These are phyloP conservation scores for Fusarium buharicum DNA, from an alignment of 2,329 filamentous ascomycete genomes.

Conservation along the genomic window DNA sequence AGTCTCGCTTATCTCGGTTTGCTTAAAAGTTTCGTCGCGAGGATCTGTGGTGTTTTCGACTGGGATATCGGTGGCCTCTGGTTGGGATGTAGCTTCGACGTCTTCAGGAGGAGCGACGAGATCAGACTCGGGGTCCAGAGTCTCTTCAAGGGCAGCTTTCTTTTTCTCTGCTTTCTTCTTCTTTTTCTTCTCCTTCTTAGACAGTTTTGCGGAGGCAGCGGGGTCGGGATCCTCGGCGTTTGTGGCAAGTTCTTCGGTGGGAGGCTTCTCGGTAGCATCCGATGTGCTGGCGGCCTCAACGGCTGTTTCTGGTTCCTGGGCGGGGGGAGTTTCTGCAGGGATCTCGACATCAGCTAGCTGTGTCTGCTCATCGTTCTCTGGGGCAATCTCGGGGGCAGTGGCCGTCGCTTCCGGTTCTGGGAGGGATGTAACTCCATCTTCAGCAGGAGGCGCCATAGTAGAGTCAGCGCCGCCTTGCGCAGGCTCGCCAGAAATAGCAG, in stretches of 20 bases:
- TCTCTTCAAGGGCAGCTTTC: conserved; percentile 40
- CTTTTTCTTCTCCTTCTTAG: conserved; percentile 52
- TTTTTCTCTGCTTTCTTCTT: conserved; percentile 48
- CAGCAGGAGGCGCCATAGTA: conserved; percentile 9
- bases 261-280: conserved; percentile 24
- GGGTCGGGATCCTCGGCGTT: conserved; percentile 39
- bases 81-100: conserved; percentile 17
- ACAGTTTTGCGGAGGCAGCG: conserved; percentile 41
- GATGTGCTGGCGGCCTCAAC: conserved; percentile 24
- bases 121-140: conserved; percentile 30
- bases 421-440: conserved; percentile 16
- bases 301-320: conserved; percentile 34
- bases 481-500: conserved; percentile 1
- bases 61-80: conserved; percentile 18
- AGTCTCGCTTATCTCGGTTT: conserved; percentile 32
- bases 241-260: conserved; percentile 20
- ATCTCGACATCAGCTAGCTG: conserved; percentile 43
- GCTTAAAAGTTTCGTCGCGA: conserved; percentile 26
- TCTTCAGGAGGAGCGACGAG: conserved; percentile 29
- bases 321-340: conserved; percentile 33
- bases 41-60: conserved; percentile 19
- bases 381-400: conserved; percentile 25
- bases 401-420: conserved; percentile 31
- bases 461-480: conserved; percentile 16
- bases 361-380: conserved; percentile 39